phyloP scores from a whole-genome alignment of 352 stramenopile species.

The Phytophthora hibernalis region DNA sequence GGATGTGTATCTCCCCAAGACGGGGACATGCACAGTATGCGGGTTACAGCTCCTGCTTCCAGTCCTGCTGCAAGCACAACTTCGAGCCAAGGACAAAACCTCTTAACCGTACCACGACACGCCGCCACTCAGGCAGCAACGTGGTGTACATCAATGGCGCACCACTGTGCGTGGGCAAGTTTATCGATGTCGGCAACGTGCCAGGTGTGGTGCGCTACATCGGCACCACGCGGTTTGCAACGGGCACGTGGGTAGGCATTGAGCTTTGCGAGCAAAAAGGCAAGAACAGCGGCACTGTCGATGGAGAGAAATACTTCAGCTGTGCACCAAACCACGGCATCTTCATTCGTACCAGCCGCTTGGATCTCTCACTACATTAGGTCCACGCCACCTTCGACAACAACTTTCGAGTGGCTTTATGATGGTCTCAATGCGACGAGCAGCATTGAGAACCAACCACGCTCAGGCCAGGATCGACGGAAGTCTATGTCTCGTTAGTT shows the following conservation, averaged over 20 bases:
- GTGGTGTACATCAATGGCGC: conserved; percentile 53
- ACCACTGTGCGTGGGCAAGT: conserved; percentile 56
- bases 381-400: not conserved
- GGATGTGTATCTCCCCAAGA: conserved; percentile 47
- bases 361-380: conserved; percentile 50
- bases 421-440: conserved; percentile 33
- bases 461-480: not conserved
- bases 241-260: conserved; percentile 77
- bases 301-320: conserved; percentile 70
- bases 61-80: conserved; percentile 7
- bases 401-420: conserved; percentile 30
- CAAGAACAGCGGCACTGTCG: conserved; percentile 70
- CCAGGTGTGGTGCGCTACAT: conserved; percentile 75
- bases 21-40: conserved; percentile 21
- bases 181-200: conserved; percentile 62
- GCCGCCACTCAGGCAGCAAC: conserved; percentile 52
- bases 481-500: conserved; percentile 22
- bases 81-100: not conserved
- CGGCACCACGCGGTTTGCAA: conserved; percentile 65
- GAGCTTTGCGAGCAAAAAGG: conserved; percentile 67
- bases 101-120: conserved; percentile 15
- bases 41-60: conserved; percentile 23
- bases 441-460: conserved; percentile 23
- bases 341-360: conserved; percentile 70
- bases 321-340: conserved; percentile 65